Evolutionary conservation across 2,329 filamentous ascomycete genomes (phyloP), one percentile per base, ranked within the genome.

Genomic region (Eurotiales sp.): DNA sequence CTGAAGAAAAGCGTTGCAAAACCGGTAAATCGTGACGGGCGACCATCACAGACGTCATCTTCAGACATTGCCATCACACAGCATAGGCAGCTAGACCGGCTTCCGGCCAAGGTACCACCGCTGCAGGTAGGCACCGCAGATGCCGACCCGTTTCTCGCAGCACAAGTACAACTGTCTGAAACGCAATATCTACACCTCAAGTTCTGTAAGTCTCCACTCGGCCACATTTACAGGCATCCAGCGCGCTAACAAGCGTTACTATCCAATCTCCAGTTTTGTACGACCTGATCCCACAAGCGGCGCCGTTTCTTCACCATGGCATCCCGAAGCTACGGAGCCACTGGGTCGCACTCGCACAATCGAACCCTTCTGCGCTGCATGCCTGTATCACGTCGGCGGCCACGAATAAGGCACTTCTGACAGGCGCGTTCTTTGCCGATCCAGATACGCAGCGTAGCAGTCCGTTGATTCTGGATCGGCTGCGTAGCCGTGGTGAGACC

Each of bases 401-500:
- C 7, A 69, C 68, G 10, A 70, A 69, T 51, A 59, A 62, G 8
- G 67, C 68, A 6, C 60, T 71, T 55, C 52, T 55, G 22, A 51
- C 58, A 5, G 68, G 68, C 2, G 64, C 67, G 19, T 59, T 70
- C 15, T 53, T 69, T 6, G 59, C 59, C 23, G 66, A 71, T 46
- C 61, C 66, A 4, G 62, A 56, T 14, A 64, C 65, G 39, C 60
- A 58, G 49, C 55, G 59, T 2, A 57, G 58, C 15, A 69, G 65
- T 50, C 57, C 58, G 8, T 57, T 70, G 11, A 60, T 71, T 29
- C 58, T 71, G 8, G 68, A 71, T 51, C 64, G 66, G 0, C 65
- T 69, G 29, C 67, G 70, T 25, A 67, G 69, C 41, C 64, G 68
- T 7, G 68, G 68, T 10, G 67, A 71, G 52, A 71, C 68, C 3